phyloP scores from a whole-genome alignment of 2,329 filamentous ascomycete genomes.

The Albifimbria verrucaria region DNA sequence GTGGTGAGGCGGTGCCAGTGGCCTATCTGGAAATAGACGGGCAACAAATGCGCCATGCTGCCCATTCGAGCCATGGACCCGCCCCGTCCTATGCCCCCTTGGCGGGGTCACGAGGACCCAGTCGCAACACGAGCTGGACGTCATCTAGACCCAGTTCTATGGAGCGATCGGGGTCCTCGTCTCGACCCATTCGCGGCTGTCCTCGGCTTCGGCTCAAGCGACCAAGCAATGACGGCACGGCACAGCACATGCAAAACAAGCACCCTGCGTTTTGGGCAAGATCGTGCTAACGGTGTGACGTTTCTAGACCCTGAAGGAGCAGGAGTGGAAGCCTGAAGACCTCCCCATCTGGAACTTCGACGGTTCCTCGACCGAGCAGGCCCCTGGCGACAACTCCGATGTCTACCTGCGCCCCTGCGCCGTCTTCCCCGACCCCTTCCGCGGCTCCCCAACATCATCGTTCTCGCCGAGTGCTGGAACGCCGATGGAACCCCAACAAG shows the following conservation, averaged over 20 bases:
- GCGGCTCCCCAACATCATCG: conserved; percentile 87
- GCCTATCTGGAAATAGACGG: neutral
- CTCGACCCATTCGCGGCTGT: neutral
- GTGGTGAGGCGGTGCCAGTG: neutral
- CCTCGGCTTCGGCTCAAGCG: no score
- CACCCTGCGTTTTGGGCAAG: no score
- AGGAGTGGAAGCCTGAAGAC: conserved; percentile 48
- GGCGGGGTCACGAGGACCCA: neutral
- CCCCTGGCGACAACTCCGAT: conserved; percentile 92
- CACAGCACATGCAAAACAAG: no score
- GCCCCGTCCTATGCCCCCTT: no score
- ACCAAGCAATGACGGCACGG: no score
- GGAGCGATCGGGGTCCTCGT: neutral
- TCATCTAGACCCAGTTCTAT: neutral
- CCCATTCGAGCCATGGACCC: no score
- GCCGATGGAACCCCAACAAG: conserved; percentile 94
- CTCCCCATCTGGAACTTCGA: conserved; percentile 56
- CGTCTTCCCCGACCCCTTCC: conserved; percentile 90
- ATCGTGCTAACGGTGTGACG: neutral
- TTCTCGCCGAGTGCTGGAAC: conserved; percentile 93
- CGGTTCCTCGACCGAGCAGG: conserved; percentile 88
- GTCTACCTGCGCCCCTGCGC: conserved; percentile 92
- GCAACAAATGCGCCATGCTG: neutral
- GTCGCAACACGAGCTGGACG: neutral
- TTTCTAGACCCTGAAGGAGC: conserved; percentile 45